Base-by-base conservation (phyloP, 139 green algal species). In the Picochlorum sp. region DNA sequence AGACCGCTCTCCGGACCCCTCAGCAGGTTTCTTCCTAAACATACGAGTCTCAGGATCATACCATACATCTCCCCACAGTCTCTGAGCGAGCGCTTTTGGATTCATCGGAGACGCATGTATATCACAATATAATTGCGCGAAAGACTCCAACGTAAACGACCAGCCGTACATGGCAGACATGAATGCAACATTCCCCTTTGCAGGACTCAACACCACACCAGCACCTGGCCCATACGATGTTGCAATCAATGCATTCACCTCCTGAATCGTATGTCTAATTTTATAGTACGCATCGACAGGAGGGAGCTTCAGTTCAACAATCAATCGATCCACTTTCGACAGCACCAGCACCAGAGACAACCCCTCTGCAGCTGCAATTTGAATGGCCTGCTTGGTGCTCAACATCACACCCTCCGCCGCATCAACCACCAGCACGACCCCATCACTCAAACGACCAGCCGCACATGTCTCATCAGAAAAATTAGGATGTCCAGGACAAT, bases 231-330 rank as follows among this genome's bases (percentile, higher is more conserved):
- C 41, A 58, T 72, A 72, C 1, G 49, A 21, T n/a, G 56, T 58
- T 2, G 37, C 37, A 41, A 90, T 79, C 16, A 89, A 65, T 10
- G 74, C 56, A 72, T 95, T 98, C 52, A 97, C 84, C 70, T 99
- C 94, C 70, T 98, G 85, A 8, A 99, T 89, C 23, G 84, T 95
- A 85, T 97, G 90, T 32, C 83, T 76, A 62, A 99, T 74, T 81
- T 99, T 99, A 84, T 94, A 82, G 74, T 99, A 99, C 2, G 94
- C 94, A 69, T 99, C 94, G n/a, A 74, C 67, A 2, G 94, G 94
- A 1, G 94, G 94, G 49, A 99, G 80, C 80, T 98, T 98, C 16
- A 99, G 86, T 83, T 99, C 94, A 10, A 82, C 89, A 58, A 98
- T 96, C 18, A 99, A 82, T 2, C 93, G 24, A 61, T 74, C 57